Base-by-base conservation (phyloP, 2,329 filamentous ascomycete genomes). In the Drechmeria coniospora region DNA sequence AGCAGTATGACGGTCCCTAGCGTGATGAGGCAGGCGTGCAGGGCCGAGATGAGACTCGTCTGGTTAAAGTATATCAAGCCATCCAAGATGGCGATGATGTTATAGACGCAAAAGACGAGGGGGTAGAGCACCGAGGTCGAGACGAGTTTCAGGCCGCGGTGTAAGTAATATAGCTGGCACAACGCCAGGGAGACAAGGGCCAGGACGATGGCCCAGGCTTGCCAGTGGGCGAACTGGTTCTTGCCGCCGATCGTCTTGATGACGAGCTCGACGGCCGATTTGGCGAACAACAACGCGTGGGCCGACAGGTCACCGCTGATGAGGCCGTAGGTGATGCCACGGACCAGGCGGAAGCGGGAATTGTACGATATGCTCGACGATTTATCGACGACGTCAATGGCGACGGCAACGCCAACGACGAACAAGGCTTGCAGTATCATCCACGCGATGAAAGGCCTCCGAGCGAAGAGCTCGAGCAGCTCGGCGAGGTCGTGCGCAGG, bases 91-190 rank as follows among this genome's bases (percentile, higher is more conserved):
- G 90, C 90, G 46, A 95, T 86, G 45, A 98, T 93, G 63, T 98
- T 98, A 65, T 95, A 98, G 38, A 95, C 74, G 64, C 90, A 98
- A 56, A 98, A 98, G 21, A 95, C 86, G 42, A 95, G 76, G 5
- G 90, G 90, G 53, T 98, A 98, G 40, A 98, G 65, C 35, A 95
- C 79, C 44, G 83, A 93, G 14, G 90, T 95, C 30, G 86, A 94
- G 51, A 92, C 84, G 28, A 98, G 67, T 54, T 93, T 93, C 36
- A 98, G 66, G 29, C 90, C 90, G 23, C 82, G 73, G 49, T 98
- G 90, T 34, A 98, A 71, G 53, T 92, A 95, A 56, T 93, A 98
- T 5, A 98, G 68, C 53, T 98, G 90, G 24, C 75, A 79, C 24
- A 98, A 66, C 4, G 90, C 87, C 34, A 95, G 65, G 4, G 66